Conservation (phyloP, 2,329 filamentous ascomycete genomes). For the Diaporthe citri region DNA sequence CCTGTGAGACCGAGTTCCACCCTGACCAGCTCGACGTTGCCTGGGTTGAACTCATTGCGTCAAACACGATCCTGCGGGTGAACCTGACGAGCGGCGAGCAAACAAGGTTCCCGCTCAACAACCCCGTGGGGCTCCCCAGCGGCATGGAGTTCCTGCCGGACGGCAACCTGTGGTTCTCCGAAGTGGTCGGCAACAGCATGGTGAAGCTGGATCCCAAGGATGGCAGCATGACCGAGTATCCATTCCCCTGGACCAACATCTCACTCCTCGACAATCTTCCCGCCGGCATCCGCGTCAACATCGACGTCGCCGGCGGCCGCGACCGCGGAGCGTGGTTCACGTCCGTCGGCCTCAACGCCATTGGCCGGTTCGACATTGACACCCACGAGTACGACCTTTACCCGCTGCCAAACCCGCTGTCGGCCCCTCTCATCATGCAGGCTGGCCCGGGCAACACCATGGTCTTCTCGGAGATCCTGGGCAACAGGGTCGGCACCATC, state of each 20-base stretch:
- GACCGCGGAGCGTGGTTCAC: conserved; percentile 28
- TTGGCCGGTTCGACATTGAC: conserved; percentile 14
- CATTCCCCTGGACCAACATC: conserved; percentile 23
- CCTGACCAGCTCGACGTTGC: conserved; percentile 6
- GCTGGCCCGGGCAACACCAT: conserved; percentile 7
- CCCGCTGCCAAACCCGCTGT: conserved; percentile 21
- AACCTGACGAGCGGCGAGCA: conserved; percentile 27
- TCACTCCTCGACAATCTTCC: conserved; percentile 6
- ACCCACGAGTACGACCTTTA: neutral
- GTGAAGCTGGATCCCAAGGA: conserved; percentile 24
- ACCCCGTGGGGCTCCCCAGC: conserved; percentile 7
- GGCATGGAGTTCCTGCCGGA: conserved; percentile 30
- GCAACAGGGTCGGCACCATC: conserved; percentile 27
- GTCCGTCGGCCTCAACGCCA: conserved; percentile 20
- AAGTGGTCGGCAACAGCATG: conserved; percentile 23
- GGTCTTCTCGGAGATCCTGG: conserved; percentile 24
- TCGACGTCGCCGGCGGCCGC: conserved; percentile 9
- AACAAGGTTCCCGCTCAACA: conserved; percentile 15
- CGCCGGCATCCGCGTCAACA: conserved; percentile 20
- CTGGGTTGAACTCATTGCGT: conserved; percentile 22
- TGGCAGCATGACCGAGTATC: conserved; percentile 26
- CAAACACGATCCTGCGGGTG: conserved; percentile 21
- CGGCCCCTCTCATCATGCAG: conserved; percentile 15
- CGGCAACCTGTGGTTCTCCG: conserved; percentile 22
- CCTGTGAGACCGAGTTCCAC: conserved; percentile 25